Evolutionary conservation across 768 basidiomycete species (phyloP), one percentile per base, ranked within the genome.

Genomic region (Suillus plorans): DNA sequence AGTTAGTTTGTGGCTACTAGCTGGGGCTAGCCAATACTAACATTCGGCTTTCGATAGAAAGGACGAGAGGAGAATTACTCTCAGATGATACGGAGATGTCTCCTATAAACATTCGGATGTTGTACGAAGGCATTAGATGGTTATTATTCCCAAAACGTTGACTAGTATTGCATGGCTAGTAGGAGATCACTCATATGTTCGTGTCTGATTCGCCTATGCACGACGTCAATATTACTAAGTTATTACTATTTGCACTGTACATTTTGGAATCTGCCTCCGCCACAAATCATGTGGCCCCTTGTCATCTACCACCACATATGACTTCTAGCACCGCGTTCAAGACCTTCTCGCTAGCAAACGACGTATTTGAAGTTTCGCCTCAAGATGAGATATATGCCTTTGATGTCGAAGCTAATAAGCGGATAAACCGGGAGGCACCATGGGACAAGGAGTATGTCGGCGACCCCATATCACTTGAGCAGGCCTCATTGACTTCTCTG

Each of bases 371-470:
- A 56, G 75, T 94, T 59, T 85, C 89, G 0, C 84, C 88, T 6
- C 86, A 92, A 70, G 93, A 95, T 72, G 86, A 89, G 72, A 92
- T 96, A 60, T 94, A 89, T 79, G 84, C 81, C 37, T 94, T 85
- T 66, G 90, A 94, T 73, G 80, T 78, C 12, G 87, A 86, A 34
- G 88, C 82, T n/a, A 85, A 94, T 76, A 86, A 76, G 71, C 78
- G 80, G 61, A 84, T 94, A 66, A 86, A 88, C 68, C 78, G 83
- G 44, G 88, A 89, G 68, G 80, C 84, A 31, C 94, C 93, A 36
- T 99, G 97, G 97, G 82, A 82, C 64, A 86, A 87, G 71, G 97
- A 99, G 95, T 96, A 68, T 73, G 86, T 81, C 25, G 39, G 16
- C 41, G 22, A 18, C 62, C 61, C 66, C 65, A 62, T 37, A 59